Evolutionary conservation across 2,329 filamentous ascomycete species (phyloP), one percentile per base, ranked within the genome.

Genomic region (Atkinsonella hypoxylon): DNA sequence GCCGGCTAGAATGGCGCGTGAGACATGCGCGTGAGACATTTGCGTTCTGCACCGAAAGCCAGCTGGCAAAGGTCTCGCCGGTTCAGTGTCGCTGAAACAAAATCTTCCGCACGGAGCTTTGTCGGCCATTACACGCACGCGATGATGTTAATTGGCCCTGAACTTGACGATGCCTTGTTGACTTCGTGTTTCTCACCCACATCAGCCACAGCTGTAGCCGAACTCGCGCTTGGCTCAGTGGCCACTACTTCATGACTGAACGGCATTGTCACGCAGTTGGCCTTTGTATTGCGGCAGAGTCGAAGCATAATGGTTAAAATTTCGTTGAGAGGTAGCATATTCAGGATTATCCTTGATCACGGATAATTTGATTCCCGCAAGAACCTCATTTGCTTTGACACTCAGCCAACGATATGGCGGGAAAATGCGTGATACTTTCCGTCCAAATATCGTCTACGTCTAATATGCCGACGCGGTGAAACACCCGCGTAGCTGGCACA

Each of bases 31-130:
- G 13, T 15, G 13, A 31, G 36, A 10, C 4, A 54, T 62, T 53
- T 54, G 72, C 72, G 62, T 78, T 77, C 5, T 73, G 76, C 20
- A 74, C 73, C 6, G 77, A 63, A 49, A 78, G 73, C 53, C 75
- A 72, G 50, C 69, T 64, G 47, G 73, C 65, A 62, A 74, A 69
- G 0, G 74, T 78, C 58, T 72, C 51, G 69, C 1, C 74, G 69
- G 0, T 72, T 72, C 55, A 73, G 76, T 32, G 61, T 48, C 38
- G 60, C 58, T 50, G 46, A 26, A 17, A 70, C 69, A 58, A 71
- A 70, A 11, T 73, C 40, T 62, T 60, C n/a, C 64, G 63, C 20
- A 72, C 62, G 4, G 74, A 64, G 53, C 65, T 69, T 38, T 64
- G 66, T 2, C 65, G 69, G 7, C 72, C 73, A 58, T 76, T n/a